Conservation (phyloP, 352 stramenopile genomes). For the Phytophthora melonis region DNA sequence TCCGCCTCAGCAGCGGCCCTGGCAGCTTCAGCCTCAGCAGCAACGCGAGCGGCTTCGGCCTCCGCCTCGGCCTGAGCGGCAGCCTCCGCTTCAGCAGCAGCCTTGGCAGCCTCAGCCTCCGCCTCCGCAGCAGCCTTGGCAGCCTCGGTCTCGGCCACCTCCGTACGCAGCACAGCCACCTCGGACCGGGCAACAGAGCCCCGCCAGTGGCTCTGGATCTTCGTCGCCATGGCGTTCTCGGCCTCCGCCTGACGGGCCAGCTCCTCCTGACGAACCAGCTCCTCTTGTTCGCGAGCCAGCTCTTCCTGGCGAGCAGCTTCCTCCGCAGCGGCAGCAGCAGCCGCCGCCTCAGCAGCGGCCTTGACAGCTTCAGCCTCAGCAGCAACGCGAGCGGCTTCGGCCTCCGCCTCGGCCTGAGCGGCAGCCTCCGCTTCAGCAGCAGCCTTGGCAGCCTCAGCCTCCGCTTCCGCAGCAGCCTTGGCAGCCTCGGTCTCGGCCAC, state of each 20-base stretch:
- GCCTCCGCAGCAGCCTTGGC: too few relatives aligned
- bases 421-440: not conserved
- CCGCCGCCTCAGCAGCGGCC: slow-evolving; percentile 1
- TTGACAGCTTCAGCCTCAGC: slow-evolving; percentile 6
- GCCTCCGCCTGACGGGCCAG: not conserved
- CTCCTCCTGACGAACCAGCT: not conserved
- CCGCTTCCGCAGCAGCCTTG: too few relatives aligned
- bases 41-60: slow-evolving; percentile 5
- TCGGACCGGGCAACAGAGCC: slow-evolving; percentile 18
- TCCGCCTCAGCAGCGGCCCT: not conserved
- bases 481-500: not conserved
- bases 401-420: not conserved
- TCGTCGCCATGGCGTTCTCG: slow-evolving; percentile 25
- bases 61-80: not conserved
- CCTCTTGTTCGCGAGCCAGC: not conserved
- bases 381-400: slow-evolving; percentile 10
- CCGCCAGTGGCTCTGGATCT: slow-evolving; percentile 46
- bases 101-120: not conserved
- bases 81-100: not conserved
- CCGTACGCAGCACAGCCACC: slow-evolving; percentile 7
- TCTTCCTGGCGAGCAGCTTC: slow-evolving; percentile 3
- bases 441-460: not conserved
- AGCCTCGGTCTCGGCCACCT: not conserved
- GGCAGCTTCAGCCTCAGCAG: slow-evolving; percentile 2
- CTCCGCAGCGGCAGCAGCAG: slow-evolving; percentile 1